Conservation (phyloP, 208 protist species). For the Herpetomonas muscarum region DNA sequence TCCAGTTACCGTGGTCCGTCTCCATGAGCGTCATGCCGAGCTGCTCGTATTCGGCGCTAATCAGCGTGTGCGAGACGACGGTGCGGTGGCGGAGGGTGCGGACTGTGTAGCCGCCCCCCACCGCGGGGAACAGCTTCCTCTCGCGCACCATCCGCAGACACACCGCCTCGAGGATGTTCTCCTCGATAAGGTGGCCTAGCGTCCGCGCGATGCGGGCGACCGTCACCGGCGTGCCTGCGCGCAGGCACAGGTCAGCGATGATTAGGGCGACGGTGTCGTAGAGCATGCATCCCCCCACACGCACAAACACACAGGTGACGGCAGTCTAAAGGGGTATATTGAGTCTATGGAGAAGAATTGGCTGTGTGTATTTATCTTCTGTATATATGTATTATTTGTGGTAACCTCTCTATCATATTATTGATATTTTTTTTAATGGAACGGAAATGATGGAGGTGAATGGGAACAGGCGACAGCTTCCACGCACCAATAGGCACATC, state of each 20-base stretch:
- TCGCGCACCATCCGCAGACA: constrained; percentile 65
- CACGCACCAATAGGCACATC: no score
- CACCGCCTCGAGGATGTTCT: constrained; percentile 49
- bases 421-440: no score
- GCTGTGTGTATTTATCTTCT: no score
- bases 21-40: constrained; percentile 73
- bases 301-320: background rate
- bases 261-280: constrained; percentile 58
- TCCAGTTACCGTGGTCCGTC: constrained; percentile 24
- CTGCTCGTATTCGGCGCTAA: constrained; percentile 72
- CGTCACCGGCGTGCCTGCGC: constrained; percentile 57
- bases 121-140: constrained; percentile 44
- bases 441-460: no score
- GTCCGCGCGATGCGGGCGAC: constrained; percentile 31
- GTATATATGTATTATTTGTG: no score
- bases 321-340: background rate
- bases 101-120: constrained; percentile 54
- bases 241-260: constrained; percentile 66
- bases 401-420: no score
- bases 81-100: constrained; percentile 31
- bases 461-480: no score
- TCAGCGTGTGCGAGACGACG: constrained; percentile 40
- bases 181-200: constrained; percentile 47
- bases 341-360: no score
- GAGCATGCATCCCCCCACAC: constrained; percentile 51